Conservation (phyloP, 2,329 filamentous ascomycete genomes). For the Niveomyces coronatus region DNA sequence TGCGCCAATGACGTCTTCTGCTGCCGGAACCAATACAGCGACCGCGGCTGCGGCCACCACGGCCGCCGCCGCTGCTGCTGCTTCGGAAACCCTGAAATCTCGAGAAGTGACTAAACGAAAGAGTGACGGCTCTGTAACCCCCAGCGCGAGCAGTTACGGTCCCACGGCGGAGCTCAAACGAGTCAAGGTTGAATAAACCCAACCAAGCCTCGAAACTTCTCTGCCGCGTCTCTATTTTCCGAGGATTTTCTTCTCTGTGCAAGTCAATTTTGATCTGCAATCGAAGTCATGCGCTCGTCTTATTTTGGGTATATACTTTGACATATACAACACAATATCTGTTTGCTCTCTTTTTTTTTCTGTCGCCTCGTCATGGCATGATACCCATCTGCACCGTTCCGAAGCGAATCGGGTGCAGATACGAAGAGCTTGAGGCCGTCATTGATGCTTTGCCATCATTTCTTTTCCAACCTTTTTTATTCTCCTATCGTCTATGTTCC, state of each 20-base stretch:
- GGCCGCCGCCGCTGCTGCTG: background rate
- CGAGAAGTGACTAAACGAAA: conserved; percentile 9
- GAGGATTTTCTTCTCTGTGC: background rate
- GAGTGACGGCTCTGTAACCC: conserved; percentile 2
- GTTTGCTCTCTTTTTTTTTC: background rate
- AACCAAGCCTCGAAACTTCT: too few relatives aligned
- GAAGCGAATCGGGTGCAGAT: too few relatives aligned
- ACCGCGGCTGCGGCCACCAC: background rate
- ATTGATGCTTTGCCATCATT: background rate
- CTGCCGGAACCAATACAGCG: background rate
- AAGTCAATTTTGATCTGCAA: background rate
- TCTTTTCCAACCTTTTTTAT: background rate
- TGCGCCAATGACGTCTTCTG: background rate
- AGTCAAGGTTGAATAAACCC: conserved; percentile 11
- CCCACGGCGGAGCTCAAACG: conserved; percentile 7
- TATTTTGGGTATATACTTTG: background rate
- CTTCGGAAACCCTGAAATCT: conserved; percentile 1
- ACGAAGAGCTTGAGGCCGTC: too few relatives aligned
- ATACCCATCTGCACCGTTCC: conserved; percentile 7
- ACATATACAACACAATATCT: background rate
- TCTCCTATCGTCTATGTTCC: background rate
- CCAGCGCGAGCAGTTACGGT: conserved; percentile 1
- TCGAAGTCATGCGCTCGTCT: background rate
- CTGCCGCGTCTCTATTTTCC: too few relatives aligned
- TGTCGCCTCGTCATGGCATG: conserved; percentile 2